A percentile compares a stretch with the other conserved stretches of the same genome.
Evolutionary conservation across 306 rosid genomes (phyloP).

Genomic region (Oxytropis ochrocephala): DNA sequence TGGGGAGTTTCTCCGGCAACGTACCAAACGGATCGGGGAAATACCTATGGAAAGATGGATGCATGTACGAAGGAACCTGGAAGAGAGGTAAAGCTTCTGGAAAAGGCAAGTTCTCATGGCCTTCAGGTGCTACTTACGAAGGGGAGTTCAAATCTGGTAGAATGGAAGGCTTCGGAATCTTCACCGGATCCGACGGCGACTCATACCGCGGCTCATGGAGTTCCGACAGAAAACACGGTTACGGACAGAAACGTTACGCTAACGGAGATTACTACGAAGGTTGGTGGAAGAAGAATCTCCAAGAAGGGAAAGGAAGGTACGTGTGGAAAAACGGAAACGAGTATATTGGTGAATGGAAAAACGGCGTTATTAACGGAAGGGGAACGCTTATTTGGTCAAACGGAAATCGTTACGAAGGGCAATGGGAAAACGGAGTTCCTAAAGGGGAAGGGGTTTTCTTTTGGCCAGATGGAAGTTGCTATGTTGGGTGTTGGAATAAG

Average conservation of each 20-base stretch:
- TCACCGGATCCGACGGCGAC: conserved; percentile 80
- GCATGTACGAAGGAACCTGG: conserved; percentile 96
- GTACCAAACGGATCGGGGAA: conserved; percentile 84
- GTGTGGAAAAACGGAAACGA: conserved; percentile 89
- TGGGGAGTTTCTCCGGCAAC: conserved; percentile 64
- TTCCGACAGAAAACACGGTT: conserved; percentile 70
- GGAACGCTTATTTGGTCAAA: conserved; percentile 73
- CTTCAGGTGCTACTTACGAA: conserved; percentile 85
- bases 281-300: conserved; percentile 64
- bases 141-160: conserved; percentile 93
- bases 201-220: conserved; percentile 73
- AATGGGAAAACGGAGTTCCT: conserved; percentile 84
- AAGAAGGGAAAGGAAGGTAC: conserved; percentile 81
- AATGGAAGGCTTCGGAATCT: conserved; percentile 82
- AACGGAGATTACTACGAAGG: conserved; percentile 89
- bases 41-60: conserved; percentile 86
- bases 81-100: conserved; percentile 84
- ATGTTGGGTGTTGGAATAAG: conserved; percentile 64
- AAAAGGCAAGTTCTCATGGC: conserved; percentile 91
- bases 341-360: conserved; percentile 79
- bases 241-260: conserved; percentile 63
- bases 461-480: conserved; percentile 80
- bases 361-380: conserved; percentile 66
- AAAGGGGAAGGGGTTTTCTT: conserved; percentile 75
- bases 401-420: conserved; percentile 82